Base-by-base conservation (phyloP, 2,329 filamentous ascomycete genomes). In the Mollisiaceae sp. region DNA sequence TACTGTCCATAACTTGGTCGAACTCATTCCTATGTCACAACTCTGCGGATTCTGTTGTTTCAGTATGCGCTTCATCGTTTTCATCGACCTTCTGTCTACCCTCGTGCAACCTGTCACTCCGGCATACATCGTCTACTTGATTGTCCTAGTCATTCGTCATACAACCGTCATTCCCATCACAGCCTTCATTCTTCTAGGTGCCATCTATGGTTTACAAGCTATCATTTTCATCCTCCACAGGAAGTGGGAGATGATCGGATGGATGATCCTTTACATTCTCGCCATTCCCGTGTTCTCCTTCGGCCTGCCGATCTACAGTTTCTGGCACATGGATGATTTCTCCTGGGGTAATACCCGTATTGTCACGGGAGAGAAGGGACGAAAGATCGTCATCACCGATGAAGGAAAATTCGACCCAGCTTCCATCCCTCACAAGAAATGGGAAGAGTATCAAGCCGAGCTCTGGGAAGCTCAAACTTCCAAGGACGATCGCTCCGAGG, bases 281-380 rank as follows among this genome's bases (percentile, higher is more conserved):
- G 94, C 95, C 62, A 91, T 97, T 67, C 94, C 94, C 0, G 87
- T 99, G 69, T 99, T 97, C 84, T 90, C 92, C 52, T 93, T 97
- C 69, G 93, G 86, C 65, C 85, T 99, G 54, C 95, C 95, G 0
- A 82, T 99, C 35, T 98, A 98, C 78, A 86, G 94, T 59, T 99
- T 99, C 86, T 99, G 95, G 95, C 87, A 97, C 81, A 98, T 98
- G 95, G 95, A 99, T 79, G 95, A 99, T 81, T 99, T 99, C 86
- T 92, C 91, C 74, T 99, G 95, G 95, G 95, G 95, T 80, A 99
- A 97, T 80, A 99, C 95, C 47, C 94, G 95, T 88, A 88, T 99
- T 65, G 93, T 99, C 70, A 95, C 92, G 8, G 95, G 95, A 77
- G 95, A 99, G 77, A 90, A 90, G 78, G 95, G 95, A 70, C 90